Evolutionary conservation across 1,284 basidiomycete species (phyloP), one percentile per base, ranked within the genome.

Genomic region (Rhodotorula sp.): DNA sequence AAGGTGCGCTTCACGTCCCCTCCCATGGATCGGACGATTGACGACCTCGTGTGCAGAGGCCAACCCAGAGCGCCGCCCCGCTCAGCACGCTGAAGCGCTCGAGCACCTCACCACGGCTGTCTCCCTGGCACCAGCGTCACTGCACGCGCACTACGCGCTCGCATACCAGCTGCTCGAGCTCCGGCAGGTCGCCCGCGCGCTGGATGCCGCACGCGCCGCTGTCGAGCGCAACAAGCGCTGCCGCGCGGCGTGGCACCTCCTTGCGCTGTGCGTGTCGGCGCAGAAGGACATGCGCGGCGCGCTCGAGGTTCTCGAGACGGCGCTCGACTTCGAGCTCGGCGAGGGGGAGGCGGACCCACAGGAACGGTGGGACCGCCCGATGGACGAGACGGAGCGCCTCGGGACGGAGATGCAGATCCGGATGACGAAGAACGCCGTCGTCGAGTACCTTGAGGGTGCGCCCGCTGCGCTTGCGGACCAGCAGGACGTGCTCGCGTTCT

Each of bases 401-500:
- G 91, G 91, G 77, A 85, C 90, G 67, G 89, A 91, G 37, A 83
- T 97, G 64, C 90, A 95, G 80, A 82, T 99, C 51, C 86, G 94
- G 54, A 91, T 97, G 86, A 92, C 94, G 2, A 89, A 92, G 80
- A 88, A 92, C 66, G 88, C 90, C 7, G 83, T 98, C 60, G 85
- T 88, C 25, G 96, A 99, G 83, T 87, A 90, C 63, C 86, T 91
- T 32, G 90, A 93, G 56, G 97, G 97, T 0, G 86, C 91, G 0
- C 93, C 96, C 76, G 88, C 88, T 56, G 95, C 94, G 0, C 89
- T 91, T 68, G 84, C 85, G 36, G 89, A 88, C 72, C 94, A 95
- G 87, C 85, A 94, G 44, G 91, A 93, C 57, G 85, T 95, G 3
- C 97, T 97, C 81, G 84, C 87, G 10, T 97, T 91, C 90, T 91